Percentiles rank a stretch among this genome's conserved stretches.
Conservation (phyloP, 257 asterid genomes). For the Nicotiana benthamiana region DNA sequence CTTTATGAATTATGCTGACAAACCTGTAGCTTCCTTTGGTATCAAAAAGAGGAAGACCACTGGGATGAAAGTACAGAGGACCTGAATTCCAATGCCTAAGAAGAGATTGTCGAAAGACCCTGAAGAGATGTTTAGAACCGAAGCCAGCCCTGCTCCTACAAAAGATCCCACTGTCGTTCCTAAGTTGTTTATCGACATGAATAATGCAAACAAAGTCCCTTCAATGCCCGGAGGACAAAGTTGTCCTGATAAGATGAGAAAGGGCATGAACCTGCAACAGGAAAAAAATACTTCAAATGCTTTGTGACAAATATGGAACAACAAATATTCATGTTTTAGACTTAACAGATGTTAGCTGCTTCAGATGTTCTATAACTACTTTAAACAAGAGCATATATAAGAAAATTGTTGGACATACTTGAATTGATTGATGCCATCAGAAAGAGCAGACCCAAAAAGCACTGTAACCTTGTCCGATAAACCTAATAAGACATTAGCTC, state of each 20-base stretch:
- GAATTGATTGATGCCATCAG: constrained; percentile 88
- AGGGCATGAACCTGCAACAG: constrained; percentile 84
- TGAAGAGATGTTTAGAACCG: constrained; percentile 69
- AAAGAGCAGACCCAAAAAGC: constrained; percentile 79
- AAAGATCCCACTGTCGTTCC: constrained; percentile 75
- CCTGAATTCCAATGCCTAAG: constrained; percentile 52
- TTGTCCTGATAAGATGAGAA: constrained; percentile 89
- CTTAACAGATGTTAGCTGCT: not conserved
- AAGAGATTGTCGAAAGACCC: constrained; percentile 75
- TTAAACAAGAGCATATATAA: not conserved
- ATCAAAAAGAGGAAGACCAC: constrained; percentile 59
- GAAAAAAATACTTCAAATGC: not conserved
- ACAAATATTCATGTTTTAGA: too few species aligned
- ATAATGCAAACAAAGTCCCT: constrained; percentile 88
- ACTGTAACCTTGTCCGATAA: constrained; percentile 70
- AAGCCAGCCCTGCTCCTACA: constrained; percentile 78
- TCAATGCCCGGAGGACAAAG: constrained; percentile 95
- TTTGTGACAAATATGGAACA: not conserved
- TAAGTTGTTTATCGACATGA: constrained; percentile 88
- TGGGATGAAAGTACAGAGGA: constrained; percentile 59
- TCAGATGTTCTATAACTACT: not conserved
- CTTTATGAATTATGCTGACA: constrained; percentile 50
- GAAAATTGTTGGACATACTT: constrained; percentile 45
- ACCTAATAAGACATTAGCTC: constrained; percentile 51
- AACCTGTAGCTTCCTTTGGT: constrained; percentile 82